phyloP scores from a whole-genome alignment of 2,329 filamentous ascomycete genomes.

The Cladosporium colombiae region DNA sequence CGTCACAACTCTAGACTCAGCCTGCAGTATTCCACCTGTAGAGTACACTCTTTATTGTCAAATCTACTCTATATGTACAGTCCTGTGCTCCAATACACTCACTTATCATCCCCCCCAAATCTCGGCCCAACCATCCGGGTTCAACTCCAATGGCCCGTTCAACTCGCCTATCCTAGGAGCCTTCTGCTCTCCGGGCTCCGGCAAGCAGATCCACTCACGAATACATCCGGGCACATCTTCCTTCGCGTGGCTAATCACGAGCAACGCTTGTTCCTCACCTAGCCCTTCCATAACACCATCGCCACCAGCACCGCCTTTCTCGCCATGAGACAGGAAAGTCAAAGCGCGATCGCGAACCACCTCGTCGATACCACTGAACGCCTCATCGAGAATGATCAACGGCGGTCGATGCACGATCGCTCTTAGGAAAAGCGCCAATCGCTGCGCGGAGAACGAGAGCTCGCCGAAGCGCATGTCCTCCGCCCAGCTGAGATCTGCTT shows the following conservation, averaged over 20 bases:
- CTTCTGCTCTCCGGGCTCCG: conserved; percentile 66
- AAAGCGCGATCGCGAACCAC: conserved; percentile 81
- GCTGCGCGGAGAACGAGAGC: conserved; percentile 77
- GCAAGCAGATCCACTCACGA: conserved; percentile 81
- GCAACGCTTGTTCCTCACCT: conserved; percentile 70
- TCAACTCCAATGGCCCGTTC: conserved; percentile 37
- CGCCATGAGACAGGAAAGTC: conserved; percentile 65
- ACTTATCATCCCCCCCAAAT: conserved; percentile 32
- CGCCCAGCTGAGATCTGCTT: conserved; percentile 61
- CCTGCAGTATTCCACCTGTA: not conserved
- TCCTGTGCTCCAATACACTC: not conserved
- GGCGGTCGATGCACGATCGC: conserved; percentile 49
- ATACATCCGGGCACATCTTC: conserved; percentile 87
- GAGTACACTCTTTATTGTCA: too few species aligned
- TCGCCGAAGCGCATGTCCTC: conserved; percentile 68
- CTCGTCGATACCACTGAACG: conserved; percentile 54
- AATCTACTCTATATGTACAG: not conserved
- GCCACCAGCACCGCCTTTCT: conserved; percentile 30
- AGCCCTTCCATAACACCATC: conserved; percentile 62
- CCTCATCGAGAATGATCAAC: conserved; percentile 54
- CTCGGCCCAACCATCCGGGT: conserved; percentile 33
- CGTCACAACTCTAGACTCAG: not conserved
- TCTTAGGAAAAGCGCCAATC: conserved; percentile 76
- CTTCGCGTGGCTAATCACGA: conserved; percentile 89
- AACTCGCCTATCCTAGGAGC: conserved; percentile 66